Base-by-base conservation (phyloP, 2,329 filamentous ascomycete genomes). In the Microdochium bolleyi region DNA sequence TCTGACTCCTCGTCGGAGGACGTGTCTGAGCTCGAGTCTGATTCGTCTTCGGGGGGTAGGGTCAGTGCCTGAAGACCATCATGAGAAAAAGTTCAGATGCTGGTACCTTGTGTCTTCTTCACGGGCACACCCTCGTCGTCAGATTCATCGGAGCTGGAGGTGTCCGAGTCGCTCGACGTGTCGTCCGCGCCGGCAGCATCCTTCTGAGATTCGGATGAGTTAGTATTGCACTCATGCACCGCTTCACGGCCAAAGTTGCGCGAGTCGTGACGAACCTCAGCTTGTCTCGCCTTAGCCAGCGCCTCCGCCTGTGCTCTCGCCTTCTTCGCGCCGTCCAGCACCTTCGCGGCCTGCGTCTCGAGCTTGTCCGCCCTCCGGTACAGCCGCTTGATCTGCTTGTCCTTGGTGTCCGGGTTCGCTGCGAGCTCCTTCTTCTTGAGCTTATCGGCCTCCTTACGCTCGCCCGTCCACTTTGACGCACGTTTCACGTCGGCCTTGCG, bases 291-390 rank as follows among this genome's bases (percentile, higher is more conserved):
- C 52, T 58, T 55, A 24, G 63, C 61, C 11, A 67, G 57, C 25
- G 56, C 50, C 41, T 63, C 62, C 27, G 64, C 60, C 21, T 58
- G 63, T 25, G 57, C 66, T 49, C 60, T 60, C 14, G 62, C 61
- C 53, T 66, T 68, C 55, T 71, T 67, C 0, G 75, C 69, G 53
- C 76, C 67, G 1, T 59, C 61, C 58, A 73, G 58, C 32, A 79
- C 55, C 62, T 71, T 70, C 22, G 62, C 57, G 2, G 68, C 72
- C 60, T 75, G 64, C 2, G 59, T 60, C 60, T 74, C 69, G 34
- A 75, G 64, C 59, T 70, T 70, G 24, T 72, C 66, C 30, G 70
- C 69, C 25, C 70, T 69, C n/a, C 56, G 55, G 24, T 70, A 64
- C 50, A 75, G 57, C 21, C 67, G 68, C 50, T 64, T 59, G 38